Evolutionary conservation across 495 filamentous ascomycete genomes (phyloP).

Genomic region (Talaromyces ruber): DNA sequence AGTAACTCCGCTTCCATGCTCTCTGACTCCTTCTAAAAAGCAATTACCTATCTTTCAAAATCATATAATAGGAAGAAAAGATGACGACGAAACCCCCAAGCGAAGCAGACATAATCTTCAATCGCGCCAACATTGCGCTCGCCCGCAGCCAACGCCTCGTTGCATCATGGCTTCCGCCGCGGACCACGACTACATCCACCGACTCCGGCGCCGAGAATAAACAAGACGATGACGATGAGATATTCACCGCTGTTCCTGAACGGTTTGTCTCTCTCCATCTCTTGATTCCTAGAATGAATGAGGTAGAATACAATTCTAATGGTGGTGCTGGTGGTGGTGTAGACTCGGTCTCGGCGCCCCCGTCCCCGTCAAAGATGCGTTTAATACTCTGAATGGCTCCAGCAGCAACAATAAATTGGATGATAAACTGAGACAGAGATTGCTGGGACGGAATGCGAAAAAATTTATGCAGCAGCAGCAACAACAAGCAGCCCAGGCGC

Average conservation of each 20-base stretch:
- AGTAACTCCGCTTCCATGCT: background rate
- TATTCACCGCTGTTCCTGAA: conserved; percentile 44
- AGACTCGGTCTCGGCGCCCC: conserved; percentile 42
- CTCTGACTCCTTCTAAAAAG: background rate
- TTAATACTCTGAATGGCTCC: background rate
- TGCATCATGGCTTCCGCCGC: conserved; percentile 42
- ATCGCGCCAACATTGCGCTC: conserved; percentile 39
- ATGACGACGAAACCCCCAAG: conserved; percentile 11
- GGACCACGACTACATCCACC: conserved; percentile 29
- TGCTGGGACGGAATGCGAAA: conserved; percentile 40
- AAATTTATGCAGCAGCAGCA: conserved; percentile 25
- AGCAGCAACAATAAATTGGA: conserved; percentile 10
- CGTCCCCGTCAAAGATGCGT: conserved; percentile 24
- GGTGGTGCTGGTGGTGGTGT: background rate
- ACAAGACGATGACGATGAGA: conserved; percentile 40
- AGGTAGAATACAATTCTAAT: too few relatives aligned
- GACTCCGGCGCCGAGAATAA: conserved; percentile 29
- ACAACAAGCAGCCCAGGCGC: background rate
- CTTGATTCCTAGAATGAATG: background rate
- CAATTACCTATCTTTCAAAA: too few relatives aligned
- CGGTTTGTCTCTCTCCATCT: conserved; percentile 23
- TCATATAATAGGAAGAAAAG: background rate
- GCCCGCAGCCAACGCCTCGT: conserved; percentile 43
- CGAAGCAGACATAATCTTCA: conserved; percentile 41
- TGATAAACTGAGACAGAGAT: conserved; percentile 36